Conservation (phyloP, 2,329 filamentous ascomycete species). For the Calonectria hawksworthii region DNA sequence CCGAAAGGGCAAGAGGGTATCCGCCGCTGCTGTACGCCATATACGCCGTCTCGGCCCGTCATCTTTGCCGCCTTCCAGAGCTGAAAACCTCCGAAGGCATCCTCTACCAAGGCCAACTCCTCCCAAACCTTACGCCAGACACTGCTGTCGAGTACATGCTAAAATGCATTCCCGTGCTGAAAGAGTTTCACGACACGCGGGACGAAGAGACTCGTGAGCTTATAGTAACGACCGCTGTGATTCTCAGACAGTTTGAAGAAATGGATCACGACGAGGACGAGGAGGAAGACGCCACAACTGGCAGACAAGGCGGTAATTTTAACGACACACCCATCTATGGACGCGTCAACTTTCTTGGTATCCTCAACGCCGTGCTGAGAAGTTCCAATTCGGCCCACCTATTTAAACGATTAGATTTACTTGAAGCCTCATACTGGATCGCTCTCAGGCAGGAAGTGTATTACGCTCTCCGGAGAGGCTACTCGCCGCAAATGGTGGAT, state of each 20-base stretch:
- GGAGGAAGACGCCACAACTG: conserved; percentile 11
- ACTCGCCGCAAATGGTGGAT: conserved; percentile 37
- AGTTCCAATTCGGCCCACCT: conserved; percentile 34
- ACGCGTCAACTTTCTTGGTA: conserved; percentile 34
- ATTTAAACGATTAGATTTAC: conserved; percentile 14
- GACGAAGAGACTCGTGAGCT: conserved; percentile 38
- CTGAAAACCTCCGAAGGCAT: conserved; percentile 28
- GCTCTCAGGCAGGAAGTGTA: conserved; percentile 39
- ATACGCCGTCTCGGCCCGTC: conserved; percentile 31
- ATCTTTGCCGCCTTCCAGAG: conserved; percentile 25
- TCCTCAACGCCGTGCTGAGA: conserved; percentile 35
- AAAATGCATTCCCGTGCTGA: conserved; percentile 32
- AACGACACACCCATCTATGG: not conserved
- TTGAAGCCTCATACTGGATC: conserved; percentile 41
- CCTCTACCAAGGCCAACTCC: conserved; percentile 28
- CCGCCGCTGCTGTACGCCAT: conserved; percentile 35
- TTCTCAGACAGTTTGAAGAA: conserved; percentile 39
- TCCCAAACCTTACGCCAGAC: conserved; percentile 14
- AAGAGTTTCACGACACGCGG: conserved; percentile 34
- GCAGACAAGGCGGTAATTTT: not conserved
- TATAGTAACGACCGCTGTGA: conserved; percentile 32
- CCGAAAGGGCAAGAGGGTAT: conserved; percentile 33
- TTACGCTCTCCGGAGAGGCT: conserved; percentile 32
- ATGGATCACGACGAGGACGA: conserved; percentile 38
- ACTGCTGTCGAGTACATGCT: conserved; percentile 42